These are phyloP conservation scores for Suhomyces sp. DNA, from an alignment of 805 yeast genomes.

Conservation along the genomic window DNA sequence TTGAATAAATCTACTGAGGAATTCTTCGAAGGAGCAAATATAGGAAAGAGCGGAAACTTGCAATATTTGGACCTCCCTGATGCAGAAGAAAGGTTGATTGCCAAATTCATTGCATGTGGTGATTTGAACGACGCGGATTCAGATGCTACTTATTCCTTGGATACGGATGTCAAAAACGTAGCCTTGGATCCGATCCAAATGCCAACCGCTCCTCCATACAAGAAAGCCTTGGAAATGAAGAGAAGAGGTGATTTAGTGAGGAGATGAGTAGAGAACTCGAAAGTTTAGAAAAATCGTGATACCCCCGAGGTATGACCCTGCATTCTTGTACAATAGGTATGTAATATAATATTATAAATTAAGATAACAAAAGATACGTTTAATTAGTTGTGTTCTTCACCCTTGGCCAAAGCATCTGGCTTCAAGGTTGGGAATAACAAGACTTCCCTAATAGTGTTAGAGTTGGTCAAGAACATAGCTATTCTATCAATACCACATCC, in stretches of 20 bases:
- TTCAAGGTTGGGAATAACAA: conserved; percentile 97
- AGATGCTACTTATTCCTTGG: conserved; percentile 85
- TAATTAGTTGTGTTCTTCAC: too few relatives aligned
- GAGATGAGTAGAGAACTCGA: too few relatives aligned
- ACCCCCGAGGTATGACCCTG: too few relatives aligned
- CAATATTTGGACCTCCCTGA: conserved; percentile 49
- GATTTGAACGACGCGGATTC: conserved; percentile 86
- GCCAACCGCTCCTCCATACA: conserved; percentile 97
- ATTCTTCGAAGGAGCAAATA: conserved; percentile 64
- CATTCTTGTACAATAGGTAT: too few relatives aligned
- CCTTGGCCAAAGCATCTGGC: conserved; percentile 64
- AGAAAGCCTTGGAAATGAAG: conserved; percentile 84
- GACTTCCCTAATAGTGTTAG: conserved; percentile 96
- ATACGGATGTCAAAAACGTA: conserved; percentile 31
- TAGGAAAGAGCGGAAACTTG: conserved; percentile 52
- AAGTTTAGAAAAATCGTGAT: too few relatives aligned
- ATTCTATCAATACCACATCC: conserved; percentile 98
- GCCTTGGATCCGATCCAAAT: conserved; percentile 89
- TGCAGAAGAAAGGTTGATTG: conserved; percentile 68
- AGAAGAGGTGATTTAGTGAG: conserved; percentile 54
- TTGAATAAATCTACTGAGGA: conserved; percentile 70
- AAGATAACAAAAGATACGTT: too few relatives aligned
- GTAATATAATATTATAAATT: too few relatives aligned
- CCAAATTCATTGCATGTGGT: conserved; percentile 96
- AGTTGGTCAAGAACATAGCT: conserved; percentile 96